Evolutionary conservation across 257 asterid genomes (phyloP).

Genomic region (Gynochthodes officinalis): DNA sequence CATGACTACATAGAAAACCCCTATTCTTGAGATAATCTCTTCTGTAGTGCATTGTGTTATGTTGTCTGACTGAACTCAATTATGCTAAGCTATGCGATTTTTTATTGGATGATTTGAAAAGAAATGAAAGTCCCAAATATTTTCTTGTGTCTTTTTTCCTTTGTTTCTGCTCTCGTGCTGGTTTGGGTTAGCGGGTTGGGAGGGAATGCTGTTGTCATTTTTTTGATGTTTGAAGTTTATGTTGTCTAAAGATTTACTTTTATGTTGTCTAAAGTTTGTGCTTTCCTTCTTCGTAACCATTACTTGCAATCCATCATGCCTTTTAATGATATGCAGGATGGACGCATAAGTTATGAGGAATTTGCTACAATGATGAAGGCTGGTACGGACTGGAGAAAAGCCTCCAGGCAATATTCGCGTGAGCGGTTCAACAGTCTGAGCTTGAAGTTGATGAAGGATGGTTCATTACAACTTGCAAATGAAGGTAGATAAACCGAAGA

Average conservation of each 20-base stretch:
- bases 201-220: background rate
- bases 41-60: background rate
- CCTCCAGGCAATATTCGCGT: conserved; percentile 68
- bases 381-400: conserved; percentile 87
- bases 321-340: conserved; percentile 46
- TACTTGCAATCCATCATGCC: background rate
- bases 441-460: conserved; percentile 62
- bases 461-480: conserved; percentile 48
- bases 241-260: background rate
- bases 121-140: background rate
- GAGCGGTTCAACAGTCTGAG: conserved; percentile 71
- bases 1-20: background rate
- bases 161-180: background rate
- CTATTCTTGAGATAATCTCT: background rate
- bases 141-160: background rate
- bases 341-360: conserved; percentile 73
- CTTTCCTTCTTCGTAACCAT: background rate
- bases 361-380: conserved; percentile 83
- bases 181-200: background rate
- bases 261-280: no score
- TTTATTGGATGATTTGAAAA: background rate
- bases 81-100: background rate
- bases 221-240: no score
- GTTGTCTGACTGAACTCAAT: background rate
- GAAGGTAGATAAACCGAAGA: conserved; percentile 27